These are phyloP conservation scores for Bacidia gigantensis DNA, from an alignment of 495 filamentous ascomycete genomes.

Conservation along the genomic window DNA sequence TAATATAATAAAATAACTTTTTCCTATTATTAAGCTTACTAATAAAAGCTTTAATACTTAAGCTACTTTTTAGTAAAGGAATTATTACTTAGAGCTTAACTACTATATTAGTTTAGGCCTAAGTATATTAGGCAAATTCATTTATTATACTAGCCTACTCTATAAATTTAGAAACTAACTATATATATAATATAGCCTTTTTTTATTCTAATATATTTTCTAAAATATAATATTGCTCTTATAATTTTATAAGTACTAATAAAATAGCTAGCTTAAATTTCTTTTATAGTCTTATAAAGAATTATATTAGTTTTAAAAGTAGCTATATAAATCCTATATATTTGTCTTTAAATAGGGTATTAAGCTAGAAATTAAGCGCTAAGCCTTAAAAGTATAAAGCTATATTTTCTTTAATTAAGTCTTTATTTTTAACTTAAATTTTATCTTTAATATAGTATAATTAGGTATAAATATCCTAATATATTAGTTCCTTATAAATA, in stretches of 20 bases:
- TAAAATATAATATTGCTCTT: not conserved
- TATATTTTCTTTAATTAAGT: not conserved
- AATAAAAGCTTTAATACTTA: not conserved
- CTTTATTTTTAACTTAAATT: not conserved
- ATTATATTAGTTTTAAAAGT: not conserved
- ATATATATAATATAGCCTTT: not conserved
- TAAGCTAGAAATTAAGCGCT: not conserved
- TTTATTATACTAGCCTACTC: not conserved
- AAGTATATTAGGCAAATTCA: not conserved
- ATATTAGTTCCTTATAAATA: not conserved
- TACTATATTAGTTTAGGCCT: not conserved
- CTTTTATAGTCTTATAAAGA: not conserved
- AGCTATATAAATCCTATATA: not conserved
- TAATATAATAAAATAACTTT: not conserved
- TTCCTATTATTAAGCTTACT: not conserved
- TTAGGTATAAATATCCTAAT: not conserved
- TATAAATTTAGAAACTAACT: not conserved
- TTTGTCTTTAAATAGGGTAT: not conserved
- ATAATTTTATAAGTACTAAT: conserved; percentile 2
- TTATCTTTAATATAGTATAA: not conserved
- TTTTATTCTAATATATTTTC: not conserved
- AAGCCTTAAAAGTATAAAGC: not conserved
- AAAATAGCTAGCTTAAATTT: conserved; percentile 4
- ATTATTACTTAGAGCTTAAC: not conserved
- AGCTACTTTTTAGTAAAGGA: not conserved